A percentile compares a stretch with the other conserved stretches of the same genome.
These are phyloP conservation scores for Picochlorum sp. DNA, from an alignment of 139 green algal genomes.

Conservation along the genomic window DNA sequence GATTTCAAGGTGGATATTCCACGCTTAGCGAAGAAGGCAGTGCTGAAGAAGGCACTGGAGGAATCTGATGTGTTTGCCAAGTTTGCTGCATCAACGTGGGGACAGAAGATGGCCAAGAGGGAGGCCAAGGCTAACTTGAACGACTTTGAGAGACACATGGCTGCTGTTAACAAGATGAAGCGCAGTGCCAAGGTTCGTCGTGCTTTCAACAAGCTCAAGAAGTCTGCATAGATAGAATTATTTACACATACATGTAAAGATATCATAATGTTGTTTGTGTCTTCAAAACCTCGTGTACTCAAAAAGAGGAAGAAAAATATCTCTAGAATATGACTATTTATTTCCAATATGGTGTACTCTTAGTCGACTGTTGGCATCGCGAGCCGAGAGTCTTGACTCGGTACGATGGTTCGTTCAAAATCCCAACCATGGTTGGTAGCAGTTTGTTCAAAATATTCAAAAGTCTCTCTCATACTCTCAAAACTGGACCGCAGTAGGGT, in stretches of 20 bases:
- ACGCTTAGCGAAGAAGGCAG: constrained; percentile 79
- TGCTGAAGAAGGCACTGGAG: constrained; percentile 63
- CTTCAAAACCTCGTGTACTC: too few species aligned
- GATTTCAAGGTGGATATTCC: constrained; percentile 89
- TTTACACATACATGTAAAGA: neutral
- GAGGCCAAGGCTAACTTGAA: constrained; percentile 54
- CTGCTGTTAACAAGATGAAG: constrained; percentile 50
- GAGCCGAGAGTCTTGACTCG: neutral
- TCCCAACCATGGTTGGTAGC: constrained; percentile 18
- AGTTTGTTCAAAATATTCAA: constrained; percentile 15
- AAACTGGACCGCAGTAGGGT: constrained; percentile 11
- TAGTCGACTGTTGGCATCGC: too few species aligned
- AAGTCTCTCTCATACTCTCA: constrained; percentile 14
- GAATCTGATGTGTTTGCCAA: constrained; percentile 74
- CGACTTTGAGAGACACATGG: constrained; percentile 95
- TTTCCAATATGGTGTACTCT: too few species aligned
- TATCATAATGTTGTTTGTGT: neutral
- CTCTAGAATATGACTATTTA: too few species aligned
- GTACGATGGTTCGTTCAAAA: constrained; percentile 6
- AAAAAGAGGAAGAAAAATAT: too few species aligned
- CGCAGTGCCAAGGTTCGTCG: constrained; percentile 38
- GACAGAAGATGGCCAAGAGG: constrained; percentile 29
- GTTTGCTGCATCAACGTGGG: constrained; percentile 74
- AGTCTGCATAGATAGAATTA: constrained; percentile 36
- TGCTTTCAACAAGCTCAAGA: constrained; percentile 69